A percentile compares a stretch with the other conserved stretches of the same genome.
phyloP scores from a whole-genome alignment of 2,329 filamentous ascomycete genomes.

The Plectosphaerella cucumerina region DNA sequence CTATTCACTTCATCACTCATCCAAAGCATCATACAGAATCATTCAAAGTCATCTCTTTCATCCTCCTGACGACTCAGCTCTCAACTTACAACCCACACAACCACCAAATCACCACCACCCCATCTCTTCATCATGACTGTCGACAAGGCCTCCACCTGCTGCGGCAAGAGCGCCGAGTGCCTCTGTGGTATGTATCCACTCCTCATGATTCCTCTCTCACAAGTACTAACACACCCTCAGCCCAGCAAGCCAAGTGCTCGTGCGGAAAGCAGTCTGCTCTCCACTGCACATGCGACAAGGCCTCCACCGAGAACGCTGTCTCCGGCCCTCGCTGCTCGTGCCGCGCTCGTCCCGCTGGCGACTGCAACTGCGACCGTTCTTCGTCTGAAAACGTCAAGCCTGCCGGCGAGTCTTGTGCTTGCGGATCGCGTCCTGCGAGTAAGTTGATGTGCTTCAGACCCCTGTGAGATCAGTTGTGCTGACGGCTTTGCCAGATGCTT shows the following conservation, averaged over 20 bases:
- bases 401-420: conserved; percentile 63
- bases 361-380: conserved; percentile 77
- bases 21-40: not conserved
- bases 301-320: conserved; percentile 68
- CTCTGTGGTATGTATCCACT: conserved; percentile 48
- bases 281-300: conserved; percentile 79
- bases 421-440: conserved; percentile 71
- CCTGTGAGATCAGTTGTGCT: not conserved
- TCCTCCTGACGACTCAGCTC: not conserved
- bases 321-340: conserved; percentile 77
- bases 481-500: conserved; percentile 46
- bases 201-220: conserved; percentile 1
- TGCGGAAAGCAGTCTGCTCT: conserved; percentile 87
- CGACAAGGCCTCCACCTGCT: conserved; percentile 47
- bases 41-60: not conserved
- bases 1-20: not conserved
- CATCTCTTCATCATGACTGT: conserved; percentile 23
- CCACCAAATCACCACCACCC: not conserved
- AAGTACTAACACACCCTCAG: conserved; percentile 26
- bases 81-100: not conserved
- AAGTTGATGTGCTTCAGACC: conserved; percentile 25
- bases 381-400: conserved; percentile 62
- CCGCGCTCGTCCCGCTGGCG: conserved; percentile 71
- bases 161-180: conserved; percentile 48
- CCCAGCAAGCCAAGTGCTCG: conserved; percentile 70